These are phyloP conservation scores for Phytopythium litorale DNA, from an alignment of 352 stramenopile genomes.

Conservation along the genomic window DNA sequence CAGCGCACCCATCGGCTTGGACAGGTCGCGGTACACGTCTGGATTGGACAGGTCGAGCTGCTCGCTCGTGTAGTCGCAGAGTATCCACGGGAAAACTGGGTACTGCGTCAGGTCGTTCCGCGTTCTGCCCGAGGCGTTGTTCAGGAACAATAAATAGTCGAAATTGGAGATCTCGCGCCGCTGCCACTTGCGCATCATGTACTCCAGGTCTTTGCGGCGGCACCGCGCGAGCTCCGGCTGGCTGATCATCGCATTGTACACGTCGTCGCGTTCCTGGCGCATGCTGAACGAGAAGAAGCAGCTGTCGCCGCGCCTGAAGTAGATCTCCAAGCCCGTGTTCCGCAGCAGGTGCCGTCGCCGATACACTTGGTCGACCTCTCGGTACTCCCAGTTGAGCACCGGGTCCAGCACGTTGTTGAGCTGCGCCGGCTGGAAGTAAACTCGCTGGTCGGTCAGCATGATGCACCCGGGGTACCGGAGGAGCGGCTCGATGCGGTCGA, in stretches of 20 bases:
- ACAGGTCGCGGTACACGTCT: slow-evolving; percentile 88
- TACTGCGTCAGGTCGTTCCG: slow-evolving; percentile 92
- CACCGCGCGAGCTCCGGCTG: slow-evolving; percentile 49
- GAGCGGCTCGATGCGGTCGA: slow-evolving; percentile 82
- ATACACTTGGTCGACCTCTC: slow-evolving; percentile 70
- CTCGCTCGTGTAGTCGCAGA: slow-evolving; percentile 83
- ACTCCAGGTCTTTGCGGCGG: slow-evolving; percentile 38
- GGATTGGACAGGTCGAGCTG: slow-evolving; percentile 80
- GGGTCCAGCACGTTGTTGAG: slow-evolving; percentile 91
- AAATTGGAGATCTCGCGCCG: slow-evolving; percentile 91
- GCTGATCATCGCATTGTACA: slow-evolving; percentile 62
- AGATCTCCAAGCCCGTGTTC: slow-evolving; percentile 87
- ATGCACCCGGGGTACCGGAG: slow-evolving; percentile 85
- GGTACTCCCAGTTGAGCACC: slow-evolving; percentile 83
- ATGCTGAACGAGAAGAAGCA: slow-evolving; percentile 84
- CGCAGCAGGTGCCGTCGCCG: slow-evolving; percentile 87
- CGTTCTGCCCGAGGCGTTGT: slow-evolving; percentile 76
- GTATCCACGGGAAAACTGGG: slow-evolving; percentile 95
- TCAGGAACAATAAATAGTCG: slow-evolving; percentile 86
- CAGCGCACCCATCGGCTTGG: slow-evolving; percentile 92
- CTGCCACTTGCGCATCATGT: slow-evolving; percentile 74
- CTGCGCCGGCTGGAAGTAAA: slow-evolving; percentile 92
- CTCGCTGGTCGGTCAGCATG: slow-evolving; percentile 63
- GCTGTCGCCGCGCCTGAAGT: slow-evolving; percentile 58
- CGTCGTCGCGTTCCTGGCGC: slow-evolving; percentile 58